Conservation (phyloP, 129 eudicot genomes). For the Centrapalus pauciflorus region DNA sequence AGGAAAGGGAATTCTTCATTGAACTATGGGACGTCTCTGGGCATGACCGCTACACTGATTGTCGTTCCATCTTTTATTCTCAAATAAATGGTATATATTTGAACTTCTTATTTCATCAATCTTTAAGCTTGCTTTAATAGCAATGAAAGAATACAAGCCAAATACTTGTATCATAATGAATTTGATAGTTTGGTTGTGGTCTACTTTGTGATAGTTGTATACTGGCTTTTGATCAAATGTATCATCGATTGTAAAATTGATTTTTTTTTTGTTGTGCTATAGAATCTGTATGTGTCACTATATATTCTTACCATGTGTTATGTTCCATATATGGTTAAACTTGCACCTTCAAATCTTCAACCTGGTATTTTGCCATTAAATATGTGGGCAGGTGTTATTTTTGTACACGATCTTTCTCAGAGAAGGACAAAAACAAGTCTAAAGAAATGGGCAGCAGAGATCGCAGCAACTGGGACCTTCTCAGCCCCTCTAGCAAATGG, state of each 20-base stretch:
- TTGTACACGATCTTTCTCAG: conserved; percentile 94
- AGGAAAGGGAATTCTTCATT: conserved; percentile 80
- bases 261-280: neutral
- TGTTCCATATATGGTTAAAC: neutral
- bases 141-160: too few relatives aligned
- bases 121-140: neutral
- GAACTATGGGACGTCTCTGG: conserved; percentile 99
- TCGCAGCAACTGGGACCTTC: conserved; percentile 77
- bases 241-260: neutral
- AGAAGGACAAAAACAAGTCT: conserved; percentile 89
- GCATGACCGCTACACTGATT: conserved; percentile 85
- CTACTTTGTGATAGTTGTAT: neutral
- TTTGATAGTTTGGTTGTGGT: conserved; percentile 9
- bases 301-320: neutral
- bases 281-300: neutral
- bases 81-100: conserved; percentile 74
- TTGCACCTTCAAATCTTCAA: conserved; percentile 1
- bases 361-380: conserved; percentile 2
- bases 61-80: conserved; percentile 95
- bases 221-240: neutral
- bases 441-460: conserved; percentile 92
- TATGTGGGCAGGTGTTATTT: conserved; percentile 65
- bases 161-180: neutral
- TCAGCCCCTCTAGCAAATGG: conserved; percentile 87
- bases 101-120: neutral